Percentiles rank a stretch among this genome's conserved stretches.
Conservation (phyloP, 2,329 filamentous ascomycete species). For the Ceratocystis papillata region DNA sequence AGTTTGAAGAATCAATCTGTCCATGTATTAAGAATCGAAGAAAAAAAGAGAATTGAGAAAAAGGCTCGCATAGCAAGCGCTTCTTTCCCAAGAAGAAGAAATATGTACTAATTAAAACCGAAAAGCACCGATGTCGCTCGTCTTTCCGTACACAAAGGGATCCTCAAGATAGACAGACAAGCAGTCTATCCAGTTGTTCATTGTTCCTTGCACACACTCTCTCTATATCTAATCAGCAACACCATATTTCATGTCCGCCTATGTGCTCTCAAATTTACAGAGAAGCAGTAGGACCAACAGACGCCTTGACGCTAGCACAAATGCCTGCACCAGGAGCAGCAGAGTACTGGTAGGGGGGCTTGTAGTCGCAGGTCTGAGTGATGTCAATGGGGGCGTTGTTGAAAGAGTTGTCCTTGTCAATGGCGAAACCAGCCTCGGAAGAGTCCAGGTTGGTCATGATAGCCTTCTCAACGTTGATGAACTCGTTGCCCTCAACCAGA, state of each 20-base stretch:
- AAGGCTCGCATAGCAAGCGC: background rate
- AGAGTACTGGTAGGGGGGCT: slow-evolving; percentile 32
- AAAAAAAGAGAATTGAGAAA: background rate
- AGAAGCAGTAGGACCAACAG: slow-evolving; percentile 24
- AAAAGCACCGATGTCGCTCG: background rate
- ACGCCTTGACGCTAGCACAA: slow-evolving; percentile 26
- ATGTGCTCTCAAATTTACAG: slow-evolving; percentile 17
- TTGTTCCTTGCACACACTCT: background rate
- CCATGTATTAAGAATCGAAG: slow-evolving; percentile 5
- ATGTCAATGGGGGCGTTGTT: slow-evolving; percentile 32
- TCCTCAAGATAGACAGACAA: background rate
- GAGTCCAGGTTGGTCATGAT: slow-evolving; percentile 37
- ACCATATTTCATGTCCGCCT: background rate
- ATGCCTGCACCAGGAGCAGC: slow-evolving; percentile 25
- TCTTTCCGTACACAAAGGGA: background rate
- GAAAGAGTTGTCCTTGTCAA: slow-evolving; percentile 38
- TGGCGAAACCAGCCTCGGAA: slow-evolving; percentile 36
- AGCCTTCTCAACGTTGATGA: slow-evolving; percentile 36
- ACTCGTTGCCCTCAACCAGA: slow-evolving; percentile 43
- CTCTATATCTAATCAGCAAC: background rate
- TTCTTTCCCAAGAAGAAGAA: background rate
- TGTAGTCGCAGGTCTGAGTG: slow-evolving; percentile 30
- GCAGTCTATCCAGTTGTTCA: background rate
- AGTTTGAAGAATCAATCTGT: background rate
- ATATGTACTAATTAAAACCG: slow-evolving; percentile 4